Conservation (phyloP, 805 yeast species). For the Metschnikowia cerradonensis region DNA sequence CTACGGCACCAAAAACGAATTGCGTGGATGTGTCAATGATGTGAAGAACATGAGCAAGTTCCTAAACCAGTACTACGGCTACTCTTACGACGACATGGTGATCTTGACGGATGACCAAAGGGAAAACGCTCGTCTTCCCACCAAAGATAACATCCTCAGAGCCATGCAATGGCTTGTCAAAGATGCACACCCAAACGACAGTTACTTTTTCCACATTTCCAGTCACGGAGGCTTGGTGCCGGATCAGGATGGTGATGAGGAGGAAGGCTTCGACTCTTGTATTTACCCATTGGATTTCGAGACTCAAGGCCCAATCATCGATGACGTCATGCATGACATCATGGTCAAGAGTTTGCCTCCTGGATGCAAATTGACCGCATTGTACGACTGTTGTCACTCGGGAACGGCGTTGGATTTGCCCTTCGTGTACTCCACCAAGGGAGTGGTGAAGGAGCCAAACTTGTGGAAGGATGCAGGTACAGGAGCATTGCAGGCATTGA, state of each 20-base stretch:
- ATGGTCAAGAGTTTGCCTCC: conserved; percentile 66
- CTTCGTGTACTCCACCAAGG: conserved; percentile 75
- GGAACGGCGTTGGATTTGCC: conserved; percentile 83
- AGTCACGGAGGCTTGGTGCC: conserved; percentile 81
- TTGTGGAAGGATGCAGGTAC: conserved; percentile 70
- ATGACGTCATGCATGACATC: conserved; percentile 68
- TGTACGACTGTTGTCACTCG: conserved; percentile 84
- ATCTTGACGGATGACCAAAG: conserved; percentile 53
- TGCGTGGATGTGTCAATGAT: conserved; percentile 82
- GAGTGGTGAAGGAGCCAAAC: conserved; percentile 77
- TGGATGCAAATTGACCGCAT: conserved; percentile 74
- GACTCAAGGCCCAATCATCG: conserved; percentile 61
- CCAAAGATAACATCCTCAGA: conserved; percentile 62
- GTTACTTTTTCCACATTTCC: conserved; percentile 76
- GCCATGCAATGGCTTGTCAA: conserved; percentile 82
- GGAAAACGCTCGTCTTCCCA: conserved; percentile 51
- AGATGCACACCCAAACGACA: conserved; percentile 72
- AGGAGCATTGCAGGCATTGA: conserved; percentile 45
- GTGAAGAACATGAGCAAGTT: conserved; percentile 49
- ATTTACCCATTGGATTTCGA: conserved; percentile 74
- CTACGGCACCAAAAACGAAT: conserved; percentile 54
- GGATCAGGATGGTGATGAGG: conserved; percentile 73
- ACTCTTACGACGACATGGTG: conserved; percentile 52
- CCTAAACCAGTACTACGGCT: conserved; percentile 40
- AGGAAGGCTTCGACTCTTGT: conserved; percentile 67